Percentiles rank a stretch among this genome's conserved stretches.
These are phyloP conservation scores for Sarocladium kiliense DNA, from an alignment of 2,329 filamentous ascomycete genomes.

Conservation along the genomic window DNA sequence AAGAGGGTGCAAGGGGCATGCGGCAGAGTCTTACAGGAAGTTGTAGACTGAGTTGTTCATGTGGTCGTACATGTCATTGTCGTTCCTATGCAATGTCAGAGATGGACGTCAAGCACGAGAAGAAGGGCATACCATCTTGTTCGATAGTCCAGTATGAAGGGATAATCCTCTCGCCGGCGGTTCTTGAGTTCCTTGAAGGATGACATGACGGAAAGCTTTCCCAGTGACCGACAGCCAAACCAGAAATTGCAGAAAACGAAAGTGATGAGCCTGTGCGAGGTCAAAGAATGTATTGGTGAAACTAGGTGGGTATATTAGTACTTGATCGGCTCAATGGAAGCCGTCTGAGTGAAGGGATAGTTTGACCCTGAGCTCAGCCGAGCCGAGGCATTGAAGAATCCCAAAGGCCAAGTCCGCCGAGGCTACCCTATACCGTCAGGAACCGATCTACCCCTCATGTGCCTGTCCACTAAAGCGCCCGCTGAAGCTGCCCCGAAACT, in stretches of 20 bases:
- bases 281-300: too few species aligned
- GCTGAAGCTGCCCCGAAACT: not conserved
- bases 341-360: not conserved
- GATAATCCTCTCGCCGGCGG: slow-evolving; percentile 67
- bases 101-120: not conserved
- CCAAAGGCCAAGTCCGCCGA: not conserved
- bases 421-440: not conserved
- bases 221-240: too few species aligned
- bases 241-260: too few species aligned
- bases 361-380: not conserved
- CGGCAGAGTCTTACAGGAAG: slow-evolving; percentile 51
- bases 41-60: slow-evolving; percentile 90
- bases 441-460: too few species aligned
- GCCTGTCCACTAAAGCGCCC: too few species aligned
- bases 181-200: slow-evolving; percentile 43
- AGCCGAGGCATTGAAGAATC: not conserved
- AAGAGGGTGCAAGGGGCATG: not conserved
- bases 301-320: too few species aligned
- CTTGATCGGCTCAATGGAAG: not conserved
- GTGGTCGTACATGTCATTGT: slow-evolving; percentile 94
- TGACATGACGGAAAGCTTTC: slow-evolving; percentile 5
- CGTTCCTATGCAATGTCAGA: slow-evolving; percentile 53
- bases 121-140: slow-evolving; percentile 74
- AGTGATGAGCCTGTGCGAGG: too few species aligned
- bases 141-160: slow-evolving; percentile 73